Base-by-base conservation (phyloP, 2,329 filamentous ascomycete species). In the Rutstroemia sp. region DNA sequence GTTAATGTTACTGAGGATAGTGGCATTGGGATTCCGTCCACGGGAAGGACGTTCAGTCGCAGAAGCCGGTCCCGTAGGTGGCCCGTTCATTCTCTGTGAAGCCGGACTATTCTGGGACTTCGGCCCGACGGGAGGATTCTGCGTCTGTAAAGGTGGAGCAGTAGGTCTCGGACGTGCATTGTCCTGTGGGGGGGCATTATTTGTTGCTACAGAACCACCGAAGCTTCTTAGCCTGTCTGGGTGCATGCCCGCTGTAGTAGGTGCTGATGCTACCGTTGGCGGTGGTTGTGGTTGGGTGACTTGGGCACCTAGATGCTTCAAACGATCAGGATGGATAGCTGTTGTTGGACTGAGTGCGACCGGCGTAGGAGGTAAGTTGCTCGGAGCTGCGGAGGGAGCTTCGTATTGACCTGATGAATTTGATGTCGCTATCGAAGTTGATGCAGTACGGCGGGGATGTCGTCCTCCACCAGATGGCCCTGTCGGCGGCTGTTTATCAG, bases 1-100 rank as follows among this genome's bases (percentile, higher is more conserved):
- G 23, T 56, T 56, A 51, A 76, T 80, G 59, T 71, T 82, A 62
- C 84, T 82, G 58, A 86, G 84, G 47, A 79, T 78, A 19, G 19
- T 19, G 19, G 19, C 19, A 12, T 77, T 77, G 30, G 86, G 71
- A 62, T 84, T 80, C 57, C 81, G 68, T 61, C 66, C 70, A 19
- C 66, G 64, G 47, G 67, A 58, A 27, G 57, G 44, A 46, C 69
- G 64, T 45, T 70, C 68, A n/a, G 50, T 64, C 27, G 62, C 58
- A n/a, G 66, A 69, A 34, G 69, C 62, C 46, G 68, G 68, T 7
- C 68, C 69, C 10, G 68, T 70, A 37, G 69, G 67, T 21, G 68
- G 61, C 23, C 60, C 58, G 52, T 66, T 68, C 25, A 61, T 52
- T 14, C 60, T 58, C 37, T 64, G 48, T 5, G 61, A 61, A 10